Evolutionary conservation across 2,329 filamentous ascomycete genomes (phyloP), one percentile per base, ranked within the genome.

Genomic region (Arthrobotrys sphaeroides): DNA sequence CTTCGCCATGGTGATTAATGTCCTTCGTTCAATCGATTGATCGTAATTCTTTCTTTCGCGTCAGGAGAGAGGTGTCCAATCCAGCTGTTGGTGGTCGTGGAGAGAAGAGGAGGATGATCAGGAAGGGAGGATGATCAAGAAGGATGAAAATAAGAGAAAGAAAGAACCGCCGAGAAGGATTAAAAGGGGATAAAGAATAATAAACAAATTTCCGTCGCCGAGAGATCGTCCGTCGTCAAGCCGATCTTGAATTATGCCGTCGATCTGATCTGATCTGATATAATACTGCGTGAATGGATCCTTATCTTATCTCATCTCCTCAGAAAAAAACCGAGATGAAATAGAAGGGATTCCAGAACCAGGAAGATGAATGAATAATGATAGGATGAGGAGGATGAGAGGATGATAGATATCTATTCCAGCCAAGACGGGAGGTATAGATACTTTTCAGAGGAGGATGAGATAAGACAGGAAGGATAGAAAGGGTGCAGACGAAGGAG

Each of bases 1-100:
- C 36, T 69, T 75, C 7, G 57, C 72, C 72, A 75, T 74, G 10
- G 42, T 33, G 28, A 7, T 43, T 2, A 18, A 5, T 20, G 36
- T 26, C 10, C 22, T 43, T 36, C 28, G 57, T 22, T 47, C 7
- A 31, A 22, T 31, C n/a, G 18, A 16, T 20, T 26, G 28, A 33
- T 53, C 7, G 18, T 20, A 5, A 10, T 38, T 9, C 28, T 55
- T 31, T 55, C 51, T 24, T 26, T 13, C 7, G 13, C 7, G n/a
- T 24, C 10, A 38, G 18, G 24, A 9, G 18, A 9, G 20, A 51
- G 33, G 16, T 18, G 64, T 49, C 40, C 59, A 68, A 49, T 24
- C 42, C 61, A 24, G 36, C 38, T 55, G 16, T 38, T 5, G 20
- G 18, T 38, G 6, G 28, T n/a, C 18, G 2, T 55, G 20, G 31